Conservation (phyloP, 78 protist genomes). For the Tieghemostelium lacteum region DNA sequence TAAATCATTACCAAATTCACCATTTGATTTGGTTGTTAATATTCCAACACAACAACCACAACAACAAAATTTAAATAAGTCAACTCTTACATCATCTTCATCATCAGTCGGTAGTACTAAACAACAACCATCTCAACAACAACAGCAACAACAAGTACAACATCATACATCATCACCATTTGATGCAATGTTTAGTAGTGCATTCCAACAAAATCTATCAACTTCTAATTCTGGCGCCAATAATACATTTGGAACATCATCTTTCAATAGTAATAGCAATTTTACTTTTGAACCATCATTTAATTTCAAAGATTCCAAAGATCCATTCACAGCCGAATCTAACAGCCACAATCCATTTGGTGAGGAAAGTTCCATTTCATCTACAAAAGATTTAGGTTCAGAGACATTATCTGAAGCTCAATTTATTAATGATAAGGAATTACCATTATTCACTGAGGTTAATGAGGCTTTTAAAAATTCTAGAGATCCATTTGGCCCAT, state of each 20-base stretch:
- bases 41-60: not conserved
- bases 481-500: constrained; percentile 48
- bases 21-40: constrained; percentile 37
- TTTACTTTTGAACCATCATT: constrained; percentile 16
- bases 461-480: constrained; percentile 8
- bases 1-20: constrained; percentile 35
- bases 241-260: no score
- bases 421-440: constrained; percentile 13
- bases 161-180: not conserved
- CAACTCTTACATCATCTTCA: constrained; percentile 1
- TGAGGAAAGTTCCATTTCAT: constrained; percentile 24
- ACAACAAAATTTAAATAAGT: constrained; percentile 4
- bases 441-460: constrained; percentile 4
- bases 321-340: no score
- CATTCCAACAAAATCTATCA: constrained; percentile 39
- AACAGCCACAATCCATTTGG: constrained; percentile 40
- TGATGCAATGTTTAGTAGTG: no score
- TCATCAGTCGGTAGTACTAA: constrained; percentile 27
- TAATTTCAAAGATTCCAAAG: not conserved
- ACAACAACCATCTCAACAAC: no score
- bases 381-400: constrained; percentile 38
- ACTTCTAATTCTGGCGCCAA: constrained; percentile 2
- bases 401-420: constrained; percentile 52
- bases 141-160: not conserved
- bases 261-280: not conserved